Evolutionary conservation across 176 grass and related monocot species (phyloP), one percentile per base, ranked within the genome.

Genomic region (Carex littledalei): DNA sequence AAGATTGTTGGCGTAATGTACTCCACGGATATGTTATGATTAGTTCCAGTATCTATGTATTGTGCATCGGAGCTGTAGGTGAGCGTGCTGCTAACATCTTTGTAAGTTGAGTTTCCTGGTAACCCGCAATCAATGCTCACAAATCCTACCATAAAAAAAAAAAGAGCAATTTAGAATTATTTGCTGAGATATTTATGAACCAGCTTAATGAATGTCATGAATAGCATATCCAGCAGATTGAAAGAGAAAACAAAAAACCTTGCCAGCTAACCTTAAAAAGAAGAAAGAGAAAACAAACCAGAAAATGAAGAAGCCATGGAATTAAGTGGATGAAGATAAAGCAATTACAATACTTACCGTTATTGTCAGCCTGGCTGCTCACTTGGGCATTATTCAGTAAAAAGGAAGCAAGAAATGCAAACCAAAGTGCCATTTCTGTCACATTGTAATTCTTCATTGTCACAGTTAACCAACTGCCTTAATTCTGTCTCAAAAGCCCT

Each of bases 101-200:
- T 83, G 63, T 83, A 83, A 66, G 41, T 83, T 4, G 80, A 83
- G 39, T 52, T 66, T 29, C 39, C 60, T 0, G 41, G 59, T 49
- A 83, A 29, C 6, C 80, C 80, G 18, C 80, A 83, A 7, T 94
- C 90, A 49, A 94, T 88, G 81, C 49, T 92, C 20, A 94, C 86
- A 87, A 92, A 94, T 79, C 88, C 80, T 83, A 32, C 16, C 15
- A 83, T n/a, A 43, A 16, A 12, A 7, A 37, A 34, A 5, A 39
- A 68, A 53, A 8, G 45, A 53, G 21, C 9, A 53, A 24, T 72
- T 4, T 49, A 11, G 3, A 73, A 9, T 47, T 49, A 73, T 13
- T 21, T 73, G 31, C 31, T 17, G 14, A 35, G 31, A 68, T 37
- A 72, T 72, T 47, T 72, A 47, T 8, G 8, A 47, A 47, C 45